A percentile compares a stretch with the other conserved stretches of the same genome.
Evolutionary conservation across 1,284 basidiomycete species (phyloP).

Genomic region (Amylostereum areolatum): DNA sequence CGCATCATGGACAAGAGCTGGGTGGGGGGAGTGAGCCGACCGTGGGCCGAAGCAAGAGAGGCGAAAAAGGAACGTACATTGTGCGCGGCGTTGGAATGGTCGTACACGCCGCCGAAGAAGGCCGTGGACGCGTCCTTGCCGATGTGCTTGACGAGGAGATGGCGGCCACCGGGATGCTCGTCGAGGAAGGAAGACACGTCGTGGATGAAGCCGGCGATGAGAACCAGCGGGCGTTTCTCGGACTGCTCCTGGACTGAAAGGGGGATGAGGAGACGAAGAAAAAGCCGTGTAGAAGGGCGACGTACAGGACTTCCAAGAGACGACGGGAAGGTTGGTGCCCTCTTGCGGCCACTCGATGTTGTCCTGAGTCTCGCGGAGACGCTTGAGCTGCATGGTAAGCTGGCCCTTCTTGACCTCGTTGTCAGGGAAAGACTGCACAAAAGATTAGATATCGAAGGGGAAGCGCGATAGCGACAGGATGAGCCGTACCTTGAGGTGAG

Average conservation of each 20-base stretch:
- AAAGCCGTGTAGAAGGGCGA: conserved; percentile 12
- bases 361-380: conserved; percentile 65
- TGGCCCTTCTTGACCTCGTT: conserved; percentile 90
- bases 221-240: conserved; percentile 68
- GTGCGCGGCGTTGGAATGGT: conserved; percentile 89
- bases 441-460: not conserved
- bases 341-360: conserved; percentile 72
- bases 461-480: not conserved
- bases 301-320: conserved; percentile 82
- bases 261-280: conserved; percentile 5
- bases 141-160: conserved; percentile 58
- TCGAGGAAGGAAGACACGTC: conserved; percentile 80
- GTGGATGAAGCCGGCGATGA: conserved; percentile 87
- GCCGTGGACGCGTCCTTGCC: conserved; percentile 83
- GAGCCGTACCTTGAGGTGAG: conserved; percentile 71
- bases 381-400: conserved; percentile 87
- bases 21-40: conserved; percentile 13
- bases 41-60: conserved; percentile 2
- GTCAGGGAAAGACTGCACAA: conserved; percentile 69
- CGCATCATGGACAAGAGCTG: conserved; percentile 82
- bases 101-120: conserved; percentile 91
- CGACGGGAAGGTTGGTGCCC: conserved; percentile 69
- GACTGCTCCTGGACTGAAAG: conserved; percentile 65
- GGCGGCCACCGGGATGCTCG: conserved; percentile 79
- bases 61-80: conserved; percentile 41